These are phyloP conservation scores for Acrodontium crateriforme DNA, from an alignment of 2,329 filamentous ascomycete genomes.

Conservation along the genomic window DNA sequence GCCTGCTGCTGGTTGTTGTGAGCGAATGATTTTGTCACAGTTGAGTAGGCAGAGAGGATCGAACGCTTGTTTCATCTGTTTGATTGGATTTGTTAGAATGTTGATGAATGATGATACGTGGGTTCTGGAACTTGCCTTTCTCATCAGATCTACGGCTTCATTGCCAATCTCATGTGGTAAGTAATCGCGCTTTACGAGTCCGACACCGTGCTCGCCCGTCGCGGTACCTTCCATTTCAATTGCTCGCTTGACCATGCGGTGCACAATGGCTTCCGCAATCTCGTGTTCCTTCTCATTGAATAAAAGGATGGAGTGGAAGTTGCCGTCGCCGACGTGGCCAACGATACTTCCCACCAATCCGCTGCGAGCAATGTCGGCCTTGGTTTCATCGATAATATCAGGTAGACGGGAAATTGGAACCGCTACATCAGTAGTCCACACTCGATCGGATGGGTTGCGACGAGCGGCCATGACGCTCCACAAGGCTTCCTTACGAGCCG, in stretches of 20 bases:
- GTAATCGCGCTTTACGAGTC: constrained; percentile 74
- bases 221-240: constrained; percentile 71
- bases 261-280: constrained; percentile 57
- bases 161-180: constrained; percentile 63
- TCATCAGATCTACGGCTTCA: constrained; percentile 66
- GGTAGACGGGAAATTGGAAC: constrained; percentile 60
- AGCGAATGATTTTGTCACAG: constrained; percentile 51
- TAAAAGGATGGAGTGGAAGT: constrained; percentile 55
- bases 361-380: constrained; percentile 48
- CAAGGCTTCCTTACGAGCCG: constrained; percentile 58
- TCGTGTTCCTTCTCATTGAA: constrained; percentile 54
- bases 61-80: constrained; percentile 62
- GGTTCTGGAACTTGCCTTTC: constrained; percentile 44
- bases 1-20: constrained; percentile 34
- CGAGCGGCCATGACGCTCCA: constrained; percentile 59
- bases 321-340: constrained; percentile 62
- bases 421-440: constrained; percentile 73
- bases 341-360: constrained; percentile 53
- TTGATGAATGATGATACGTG: neutral
- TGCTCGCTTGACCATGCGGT: constrained; percentile 74
- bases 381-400: constrained; percentile 65
- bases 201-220: constrained; percentile 74
- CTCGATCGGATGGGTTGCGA: constrained; percentile 44
- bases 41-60: constrained; percentile 58
- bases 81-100: neutral